Base-by-base conservation (phyloP, 1,284 basidiomycete species). In the Ganoderma meredithae region DNA sequence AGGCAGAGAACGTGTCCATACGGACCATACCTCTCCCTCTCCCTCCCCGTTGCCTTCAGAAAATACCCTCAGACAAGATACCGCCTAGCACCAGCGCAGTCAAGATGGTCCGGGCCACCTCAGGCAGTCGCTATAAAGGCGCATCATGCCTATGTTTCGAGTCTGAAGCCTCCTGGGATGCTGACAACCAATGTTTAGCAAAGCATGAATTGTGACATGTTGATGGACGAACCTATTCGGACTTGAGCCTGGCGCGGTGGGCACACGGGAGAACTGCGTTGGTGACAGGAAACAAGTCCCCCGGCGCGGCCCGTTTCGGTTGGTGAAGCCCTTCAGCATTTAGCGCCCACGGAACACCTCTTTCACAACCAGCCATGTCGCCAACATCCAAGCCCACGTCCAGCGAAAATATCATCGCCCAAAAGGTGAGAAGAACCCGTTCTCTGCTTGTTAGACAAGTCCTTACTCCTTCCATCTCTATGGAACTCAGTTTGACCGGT, bases 351-450 rank as follows among this genome's bases (percentile, higher is more conserved):
- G 65, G 63, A 31, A 19, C 66, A 70, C 68, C 60, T 70, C 69
- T 67, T 44, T 64, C 67, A 59, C 67, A 67, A 67, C 65, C 65
- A 65, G 77, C 75, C 80, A 87, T 88, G 86, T 88, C 85, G 69
- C 74, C 78, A 66, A 66, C 83, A 63, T 76, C 83, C 60, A 89
- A 90, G 79, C 85, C 90, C 64, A 83, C 90, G 62, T 90, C 94
- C 66, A 95, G 92, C 83, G 95, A 97, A 83, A 92, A 96, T 79
- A 88, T 93, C 76, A 84, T 96, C 73, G 89, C 88, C 47, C 90
- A 94, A 83, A 97, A 97, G 89, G 95, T 93, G 70, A 53, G 86
- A 73, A 53, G 86, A 73, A 55, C 39, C 5, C 19, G 10, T 1
- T 15, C 3, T n/a, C 60, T 3, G 0, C n/a, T 3, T 15, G 0